Evolutionary conservation across 768 basidiomycete genomes (phyloP).

Genomic region (Suillus cothurnatus): DNA sequence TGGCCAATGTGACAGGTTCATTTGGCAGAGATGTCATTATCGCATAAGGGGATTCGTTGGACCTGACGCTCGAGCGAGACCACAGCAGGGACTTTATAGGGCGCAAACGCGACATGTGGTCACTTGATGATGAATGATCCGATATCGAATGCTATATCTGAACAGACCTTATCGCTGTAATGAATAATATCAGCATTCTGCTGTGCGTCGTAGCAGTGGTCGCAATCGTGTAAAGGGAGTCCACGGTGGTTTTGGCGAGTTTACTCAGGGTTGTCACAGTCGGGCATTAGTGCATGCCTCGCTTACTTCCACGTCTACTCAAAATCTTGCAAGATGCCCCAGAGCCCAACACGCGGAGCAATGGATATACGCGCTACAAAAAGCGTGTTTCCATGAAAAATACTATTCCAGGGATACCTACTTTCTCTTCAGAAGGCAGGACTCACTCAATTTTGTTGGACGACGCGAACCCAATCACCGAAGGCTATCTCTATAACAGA

Average conservation of each 20-base stretch:
- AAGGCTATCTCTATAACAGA: conserved; percentile 47
- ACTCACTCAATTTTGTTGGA: conserved; percentile 65
- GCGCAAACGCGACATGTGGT: conserved; percentile 18
- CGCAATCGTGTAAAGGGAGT: not conserved
- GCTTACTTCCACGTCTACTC: conserved; percentile 69
- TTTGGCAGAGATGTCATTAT: conserved; percentile 17
- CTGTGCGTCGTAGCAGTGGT: not conserved
- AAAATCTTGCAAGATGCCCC: conserved; percentile 38
- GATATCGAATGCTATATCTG: not conserved
- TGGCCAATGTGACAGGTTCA: conserved; percentile 65
- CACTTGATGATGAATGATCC: not conserved
- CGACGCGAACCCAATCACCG: conserved; percentile 54
- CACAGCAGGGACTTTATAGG: conserved; percentile 40
- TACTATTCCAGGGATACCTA: conserved; percentile 41
- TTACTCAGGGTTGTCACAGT: not conserved
- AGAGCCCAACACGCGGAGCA: conserved; percentile 22
- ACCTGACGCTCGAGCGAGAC: conserved; percentile 31
- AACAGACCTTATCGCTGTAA: not conserved
- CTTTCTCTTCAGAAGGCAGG: conserved; percentile 45
- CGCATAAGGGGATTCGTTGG: conserved; percentile 20
- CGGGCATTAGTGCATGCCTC: conserved; percentile 51
- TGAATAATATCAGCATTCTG: not conserved
- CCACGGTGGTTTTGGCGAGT: not conserved
- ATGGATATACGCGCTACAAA: conserved; percentile 14
- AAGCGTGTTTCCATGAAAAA: conserved; percentile 37